These are phyloP conservation scores for Pseudotsuga menziesii DNA, from an alignment of 75 land plant genomes.

Conservation along the genomic window DNA sequence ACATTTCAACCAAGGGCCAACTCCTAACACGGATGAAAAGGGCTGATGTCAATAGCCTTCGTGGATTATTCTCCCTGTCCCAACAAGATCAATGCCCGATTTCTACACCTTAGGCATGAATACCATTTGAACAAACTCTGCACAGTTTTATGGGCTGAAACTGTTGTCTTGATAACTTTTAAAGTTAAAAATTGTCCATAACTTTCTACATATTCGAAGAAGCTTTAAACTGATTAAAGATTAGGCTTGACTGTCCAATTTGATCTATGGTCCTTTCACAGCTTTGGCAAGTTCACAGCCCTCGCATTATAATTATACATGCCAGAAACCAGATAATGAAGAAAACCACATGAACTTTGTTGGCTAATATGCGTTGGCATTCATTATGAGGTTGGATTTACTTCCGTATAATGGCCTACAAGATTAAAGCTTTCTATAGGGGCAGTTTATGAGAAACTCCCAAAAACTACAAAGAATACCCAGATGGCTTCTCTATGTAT, in stretches of 20 bases:
- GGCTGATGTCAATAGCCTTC: background rate
- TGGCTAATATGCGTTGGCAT: background rate
- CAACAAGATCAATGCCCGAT: background rate
- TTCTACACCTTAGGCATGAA: background rate
- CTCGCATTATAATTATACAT: background rate
- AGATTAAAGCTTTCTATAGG: background rate
- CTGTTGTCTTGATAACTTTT: background rate
- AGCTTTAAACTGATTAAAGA: background rate
- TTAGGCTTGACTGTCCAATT: background rate
- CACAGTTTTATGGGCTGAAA: background rate
- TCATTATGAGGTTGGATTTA: background rate
- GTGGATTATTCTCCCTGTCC: background rate
- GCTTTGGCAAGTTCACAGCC: background rate
- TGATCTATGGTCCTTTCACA: background rate
- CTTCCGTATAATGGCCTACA: background rate
- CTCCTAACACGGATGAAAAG: background rate
- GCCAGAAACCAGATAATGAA: background rate
- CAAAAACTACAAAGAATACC: conserved; percentile 6
- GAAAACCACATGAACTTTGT: background rate
- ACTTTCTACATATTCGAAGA: background rate
- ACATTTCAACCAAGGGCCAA: background rate
- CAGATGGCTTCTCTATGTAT: background rate
- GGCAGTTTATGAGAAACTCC: background rate
- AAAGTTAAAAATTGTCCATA: background rate
- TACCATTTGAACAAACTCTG: background rate